Conservation (phyloP, 2,329 filamentous ascomycete species). For the Colletotrichum karsti region DNA sequence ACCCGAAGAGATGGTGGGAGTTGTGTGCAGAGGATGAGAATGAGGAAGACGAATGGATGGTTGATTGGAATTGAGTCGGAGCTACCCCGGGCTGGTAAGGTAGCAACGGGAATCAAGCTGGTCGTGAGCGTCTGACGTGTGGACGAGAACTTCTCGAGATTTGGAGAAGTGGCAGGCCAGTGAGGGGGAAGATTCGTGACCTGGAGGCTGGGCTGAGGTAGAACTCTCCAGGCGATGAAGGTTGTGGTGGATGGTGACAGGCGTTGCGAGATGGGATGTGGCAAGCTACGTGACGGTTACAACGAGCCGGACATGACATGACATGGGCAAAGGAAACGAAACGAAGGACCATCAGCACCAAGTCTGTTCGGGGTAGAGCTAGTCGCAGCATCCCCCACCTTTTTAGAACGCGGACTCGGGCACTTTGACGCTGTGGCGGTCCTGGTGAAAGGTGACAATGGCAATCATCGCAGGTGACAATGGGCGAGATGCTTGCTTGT, state of each 20-base stretch:
- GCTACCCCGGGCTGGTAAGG: slow-evolving; percentile 13
- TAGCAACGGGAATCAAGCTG: slow-evolving; percentile 6
- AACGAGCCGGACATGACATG: not conserved
- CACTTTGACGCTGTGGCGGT: not conserved
- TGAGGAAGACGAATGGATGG: slow-evolving; percentile 1
- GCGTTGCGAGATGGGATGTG: not conserved
- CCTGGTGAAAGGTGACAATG: slow-evolving; percentile 3
- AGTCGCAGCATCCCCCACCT: not conserved
- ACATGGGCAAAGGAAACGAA: not conserved
- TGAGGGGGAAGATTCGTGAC: not conserved
- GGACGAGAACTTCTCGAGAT: not conserved
- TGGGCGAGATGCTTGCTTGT: not conserved
- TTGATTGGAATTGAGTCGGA: not conserved
- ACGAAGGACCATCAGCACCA: not conserved
- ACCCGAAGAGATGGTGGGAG: not conserved
- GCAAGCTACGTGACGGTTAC: slow-evolving; percentile 20
- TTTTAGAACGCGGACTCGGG: not conserved
- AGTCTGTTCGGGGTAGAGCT: not conserved
- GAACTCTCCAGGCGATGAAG: not conserved
- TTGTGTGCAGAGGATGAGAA: too few species aligned
- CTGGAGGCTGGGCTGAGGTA: not conserved
- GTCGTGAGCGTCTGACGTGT: not conserved
- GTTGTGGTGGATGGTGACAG: not conserved
- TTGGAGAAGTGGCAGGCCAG: not conserved
- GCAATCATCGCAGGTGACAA: slow-evolving; percentile 4